Percentiles rank a stretch among this genome's conserved stretches.
Conservation (phyloP, 768 basidiomycete genomes). For the Tricholoma hemisulphureum region DNA sequence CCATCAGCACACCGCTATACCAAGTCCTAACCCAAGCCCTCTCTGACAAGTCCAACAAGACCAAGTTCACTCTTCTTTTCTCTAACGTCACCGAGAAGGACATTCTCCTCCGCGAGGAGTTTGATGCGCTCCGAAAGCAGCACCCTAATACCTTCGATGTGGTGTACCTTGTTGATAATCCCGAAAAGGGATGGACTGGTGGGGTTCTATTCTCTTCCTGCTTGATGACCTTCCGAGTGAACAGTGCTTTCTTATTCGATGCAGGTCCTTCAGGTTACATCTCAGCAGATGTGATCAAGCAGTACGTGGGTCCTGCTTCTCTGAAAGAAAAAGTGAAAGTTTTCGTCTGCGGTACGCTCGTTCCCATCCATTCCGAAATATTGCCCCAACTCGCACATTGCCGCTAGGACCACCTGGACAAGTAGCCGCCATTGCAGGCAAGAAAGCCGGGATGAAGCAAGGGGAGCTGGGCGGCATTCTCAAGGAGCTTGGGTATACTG, state of each 20-base stretch:
- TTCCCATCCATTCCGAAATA: neutral
- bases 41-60: conserved; percentile 76
- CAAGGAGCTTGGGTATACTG: conserved; percentile 82
- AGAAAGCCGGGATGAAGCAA: conserved; percentile 87
- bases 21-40: conserved; percentile 77
- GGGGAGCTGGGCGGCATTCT: conserved; percentile 80
- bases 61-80: conserved; percentile 91
- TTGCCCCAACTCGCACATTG: conserved; percentile 1
- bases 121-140: conserved; percentile 67
- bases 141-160: conserved; percentile 74
- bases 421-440: conserved; percentile 84
- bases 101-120: conserved; percentile 80
- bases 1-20: conserved; percentile 73
- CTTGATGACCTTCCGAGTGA: neutral
- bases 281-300: conserved; percentile 65
- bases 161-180: conserved; percentile 85
- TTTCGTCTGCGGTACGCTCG: conserved; percentile 76
- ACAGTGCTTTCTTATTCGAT: neutral
- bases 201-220: conserved; percentile 4
- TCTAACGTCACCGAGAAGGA: conserved; percentile 88
- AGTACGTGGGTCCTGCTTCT: conserved; percentile 63
- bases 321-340: conserved; percentile 80
- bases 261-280: conserved; percentile 74
- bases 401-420: conserved; percentile 76
- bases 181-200: conserved; percentile 58